Evolutionary conservation across 2,329 filamentous ascomycete species (phyloP), one percentile per base, ranked within the genome.

Genomic region (Akanthomyces uredinophilus): DNA sequence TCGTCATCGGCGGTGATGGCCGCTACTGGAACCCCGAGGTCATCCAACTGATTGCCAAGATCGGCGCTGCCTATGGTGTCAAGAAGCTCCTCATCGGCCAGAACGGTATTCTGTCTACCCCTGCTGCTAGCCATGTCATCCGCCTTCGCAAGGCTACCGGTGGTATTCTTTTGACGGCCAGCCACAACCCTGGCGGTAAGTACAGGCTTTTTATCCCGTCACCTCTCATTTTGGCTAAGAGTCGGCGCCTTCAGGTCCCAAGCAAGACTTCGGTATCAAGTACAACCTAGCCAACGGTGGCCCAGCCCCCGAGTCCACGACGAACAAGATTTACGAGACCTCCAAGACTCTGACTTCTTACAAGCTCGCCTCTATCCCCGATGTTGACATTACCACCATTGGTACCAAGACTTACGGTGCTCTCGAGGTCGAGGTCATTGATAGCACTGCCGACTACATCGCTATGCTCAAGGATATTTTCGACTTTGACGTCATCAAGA

Each of bases 51-150:
- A 98, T 98, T 75, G 94, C 94, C 70, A 96, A 96, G 83, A 98
- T 99, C 72, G 89, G 92, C 75, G 90, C 92, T 69, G 95, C 93
- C 60, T 98, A 99, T 74, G 95, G 95, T 66, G 95, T 98, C 74
- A 98, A 96, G 90, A 99, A 98, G 87, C 87, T 99, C 62, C 78
- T 99, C 73, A 90, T 99, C 79, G 95, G 95, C 65, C 93, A 97
- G 78, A 83, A 96, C 77, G 95, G 95, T 75, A 98, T 99, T 73
- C 84, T 99, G 72, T 97, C 92, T 69, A 99, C 95, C 29, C 95
- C 95, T 1, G 95, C 95, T 66, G 94, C 95, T 69, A 96, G 92
- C 77, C 92, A 99, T 80, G 79, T 99, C 71, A 99, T 99, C 74
- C 88, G 95, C 70, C 93, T 96, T 80, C 87, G 91, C 73, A 91